These are phyloP conservation scores for Neopestalotiopsis sp. DNA, from an alignment of 2,329 filamentous ascomycete genomes.

Conservation along the genomic window DNA sequence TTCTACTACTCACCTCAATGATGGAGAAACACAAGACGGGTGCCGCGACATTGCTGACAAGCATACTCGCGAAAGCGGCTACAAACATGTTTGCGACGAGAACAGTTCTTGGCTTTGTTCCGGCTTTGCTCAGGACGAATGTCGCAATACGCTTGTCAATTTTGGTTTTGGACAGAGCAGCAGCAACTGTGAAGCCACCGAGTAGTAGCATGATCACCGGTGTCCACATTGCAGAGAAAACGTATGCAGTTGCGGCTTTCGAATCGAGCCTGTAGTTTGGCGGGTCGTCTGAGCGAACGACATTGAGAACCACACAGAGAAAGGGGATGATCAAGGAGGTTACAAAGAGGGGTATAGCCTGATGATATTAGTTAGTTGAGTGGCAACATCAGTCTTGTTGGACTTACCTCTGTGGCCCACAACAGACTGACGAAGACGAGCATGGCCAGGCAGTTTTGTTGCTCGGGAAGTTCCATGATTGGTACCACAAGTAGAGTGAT, in stretches of 20 bases:
- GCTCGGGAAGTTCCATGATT: conserved; percentile 85
- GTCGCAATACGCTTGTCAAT: conserved; percentile 98
- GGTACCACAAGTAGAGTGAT: conserved; percentile 74
- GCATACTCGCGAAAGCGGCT: conserved; percentile 96
- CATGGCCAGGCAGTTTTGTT: conserved; percentile 95
- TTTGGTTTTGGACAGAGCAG: conserved; percentile 93
- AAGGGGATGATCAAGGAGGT: conserved; percentile 95
- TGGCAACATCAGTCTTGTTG: too few relatives aligned
- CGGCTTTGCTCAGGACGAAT: conserved; percentile 94
- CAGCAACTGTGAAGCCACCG: conserved; percentile 94
- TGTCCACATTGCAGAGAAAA: conserved; percentile 98
- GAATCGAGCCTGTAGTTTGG: conserved; percentile 75
- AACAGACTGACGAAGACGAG: conserved; percentile 91
- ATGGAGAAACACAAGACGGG: conserved; percentile 98
- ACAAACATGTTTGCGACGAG: conserved; percentile 99
- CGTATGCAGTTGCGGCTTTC: conserved; percentile 80
- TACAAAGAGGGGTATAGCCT: conserved; percentile 96
- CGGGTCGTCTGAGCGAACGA: conserved; percentile 77
- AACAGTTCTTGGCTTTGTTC: conserved; percentile 86
- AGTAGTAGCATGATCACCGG: conserved; percentile 98
- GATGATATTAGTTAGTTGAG: conserved; percentile 3
- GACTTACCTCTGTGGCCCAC: conserved; percentile 88
- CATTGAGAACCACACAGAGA: conserved; percentile 83
- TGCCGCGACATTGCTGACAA: conserved; percentile 97
- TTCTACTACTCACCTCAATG: conserved; percentile 71